A percentile compares a stretch with the other conserved stretches of the same genome.
Evolutionary conservation across 75 land plant species (phyloP).

Genomic region (Cunninghamia lanceolata): DNA sequence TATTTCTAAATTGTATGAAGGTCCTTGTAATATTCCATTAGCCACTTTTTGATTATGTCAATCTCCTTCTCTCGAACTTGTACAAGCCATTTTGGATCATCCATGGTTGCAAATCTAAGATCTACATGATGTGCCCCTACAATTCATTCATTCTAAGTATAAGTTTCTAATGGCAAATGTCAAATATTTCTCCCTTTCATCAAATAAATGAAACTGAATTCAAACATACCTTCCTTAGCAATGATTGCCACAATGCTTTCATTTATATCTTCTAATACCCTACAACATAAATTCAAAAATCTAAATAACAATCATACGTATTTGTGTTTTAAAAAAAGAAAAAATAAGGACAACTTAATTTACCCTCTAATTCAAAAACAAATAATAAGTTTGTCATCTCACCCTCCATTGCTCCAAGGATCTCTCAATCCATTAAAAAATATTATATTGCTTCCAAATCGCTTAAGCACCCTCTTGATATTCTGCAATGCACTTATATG

Average conservation of each 20-base stretch:
- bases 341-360: too few relatives aligned
- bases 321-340: too few relatives aligned
- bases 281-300: neutral
- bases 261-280: neutral
- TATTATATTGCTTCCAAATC: too few relatives aligned
- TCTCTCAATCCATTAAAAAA: too few relatives aligned
- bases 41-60: conserved; percentile 46
- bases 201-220: neutral
- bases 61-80: conserved; percentile 48
- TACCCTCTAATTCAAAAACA: too few relatives aligned
- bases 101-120: conserved; percentile 43
- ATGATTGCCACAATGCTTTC: conserved; percentile 1
- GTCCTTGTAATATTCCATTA: conserved; percentile 36
- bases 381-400: too few relatives aligned
- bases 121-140: conserved; percentile 84
- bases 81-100: conserved; percentile 72
- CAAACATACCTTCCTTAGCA: neutral
- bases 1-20: neutral
- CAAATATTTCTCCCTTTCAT: too few relatives aligned
- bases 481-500: too few relatives aligned
- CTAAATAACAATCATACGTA: too few relatives aligned
- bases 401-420: too few relatives aligned
- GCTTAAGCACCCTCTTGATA: too few relatives aligned
- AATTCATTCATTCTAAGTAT: neutral
- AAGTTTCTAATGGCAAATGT: neutral